Percentiles rank a stretch among this genome's conserved stretches.
Conservation (phyloP, 2,329 filamentous ascomycete genomes). For the Didymella pinodella region DNA sequence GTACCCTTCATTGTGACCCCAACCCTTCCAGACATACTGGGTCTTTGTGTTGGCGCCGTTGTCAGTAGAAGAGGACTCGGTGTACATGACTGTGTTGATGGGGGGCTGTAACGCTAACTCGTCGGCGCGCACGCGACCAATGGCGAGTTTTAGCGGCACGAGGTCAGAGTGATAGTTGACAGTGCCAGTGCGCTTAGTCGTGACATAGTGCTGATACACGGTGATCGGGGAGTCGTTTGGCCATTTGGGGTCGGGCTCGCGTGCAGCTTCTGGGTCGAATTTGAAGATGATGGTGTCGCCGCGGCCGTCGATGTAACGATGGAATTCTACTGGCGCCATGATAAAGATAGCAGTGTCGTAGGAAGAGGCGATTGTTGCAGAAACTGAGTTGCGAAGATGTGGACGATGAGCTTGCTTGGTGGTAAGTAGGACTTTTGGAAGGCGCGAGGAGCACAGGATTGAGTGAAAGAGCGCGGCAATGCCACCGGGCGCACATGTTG, state of each 20-base stretch:
- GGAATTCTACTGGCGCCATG: slow-evolving; percentile 22
- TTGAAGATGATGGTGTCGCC: slow-evolving; percentile 28
- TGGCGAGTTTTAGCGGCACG: slow-evolving; percentile 11
- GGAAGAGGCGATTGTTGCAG: not conserved
- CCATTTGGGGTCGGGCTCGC: slow-evolving; percentile 6
- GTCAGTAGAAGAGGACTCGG: not conserved
- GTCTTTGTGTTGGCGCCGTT: slow-evolving; percentile 1
- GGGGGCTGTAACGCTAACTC: slow-evolving; percentile 17
- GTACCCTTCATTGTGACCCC: slow-evolving; percentile 12
- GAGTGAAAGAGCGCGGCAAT: slow-evolving; percentile 1
- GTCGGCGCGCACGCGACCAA: slow-evolving; percentile 24
- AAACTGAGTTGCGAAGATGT: not conserved
- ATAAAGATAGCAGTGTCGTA: slow-evolving; percentile 1
- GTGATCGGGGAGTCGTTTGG: slow-evolving; percentile 20
- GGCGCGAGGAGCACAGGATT: not conserved
- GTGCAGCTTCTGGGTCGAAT: slow-evolving; percentile 25
- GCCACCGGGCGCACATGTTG: not conserved
- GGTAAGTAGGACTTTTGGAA: too few relatives aligned
- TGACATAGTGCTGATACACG: slow-evolving; percentile 23
- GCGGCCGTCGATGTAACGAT: slow-evolving; percentile 23
- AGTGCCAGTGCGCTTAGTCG: slow-evolving; percentile 1
- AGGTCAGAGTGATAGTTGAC: slow-evolving; percentile 19
- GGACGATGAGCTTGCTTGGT: not conserved
- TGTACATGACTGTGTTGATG: slow-evolving; percentile 21
- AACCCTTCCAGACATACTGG: slow-evolving; percentile 18